Base-by-base conservation (phyloP, 495 filamentous ascomycete species). In the Talaromyces adpressus region DNA sequence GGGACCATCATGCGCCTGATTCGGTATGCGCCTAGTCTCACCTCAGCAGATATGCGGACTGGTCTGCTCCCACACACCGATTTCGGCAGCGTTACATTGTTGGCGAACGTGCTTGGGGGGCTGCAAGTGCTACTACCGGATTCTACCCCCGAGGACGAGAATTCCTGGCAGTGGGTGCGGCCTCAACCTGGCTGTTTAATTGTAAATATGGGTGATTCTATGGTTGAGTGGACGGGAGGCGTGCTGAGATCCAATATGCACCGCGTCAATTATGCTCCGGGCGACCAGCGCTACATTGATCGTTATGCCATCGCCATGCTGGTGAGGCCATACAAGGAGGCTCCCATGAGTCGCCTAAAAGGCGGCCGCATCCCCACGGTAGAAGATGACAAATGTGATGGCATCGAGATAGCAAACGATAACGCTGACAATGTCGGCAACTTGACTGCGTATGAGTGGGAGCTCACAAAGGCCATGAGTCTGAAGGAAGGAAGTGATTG, bases 121-220 rank as follows among this genome's bases (percentile, higher is more conserved):
- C 79, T 87, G 39, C 83, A 87, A 69, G 73, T 85, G 62, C 76
- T 77, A 0, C 73, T 75, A 0, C 77, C 79, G 8, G 81, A 75
- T 4, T 65, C 67, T 1, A 32, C 14, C 7, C 57, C 57, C 14
- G 34, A 59, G 57, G 30, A 59, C 9, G 34, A 59, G 16, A 45
- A 65, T 14, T 70, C 71, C 34, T 83, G 83, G 78, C 75, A 74
- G 25, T 85, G 77, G 69, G 78, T 87, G 23, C 72, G 67, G 60
- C 83, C 84, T 16, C 72, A 72, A 62, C 66, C 70, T 0, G 81
- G 82, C 51, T 76, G 72, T 67, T 81, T 81, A 9, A 78, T 85
- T 65, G 77, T 85, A 59, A 82, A 86, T 71, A 74, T 87, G 3
- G 84, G 84, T 59, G 84, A 86, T 71, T 80, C 80, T 22, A 73